Evolutionary conservation across 2,329 filamentous ascomycete genomes (phyloP).

Genomic region (Cytospora piceae): DNA sequence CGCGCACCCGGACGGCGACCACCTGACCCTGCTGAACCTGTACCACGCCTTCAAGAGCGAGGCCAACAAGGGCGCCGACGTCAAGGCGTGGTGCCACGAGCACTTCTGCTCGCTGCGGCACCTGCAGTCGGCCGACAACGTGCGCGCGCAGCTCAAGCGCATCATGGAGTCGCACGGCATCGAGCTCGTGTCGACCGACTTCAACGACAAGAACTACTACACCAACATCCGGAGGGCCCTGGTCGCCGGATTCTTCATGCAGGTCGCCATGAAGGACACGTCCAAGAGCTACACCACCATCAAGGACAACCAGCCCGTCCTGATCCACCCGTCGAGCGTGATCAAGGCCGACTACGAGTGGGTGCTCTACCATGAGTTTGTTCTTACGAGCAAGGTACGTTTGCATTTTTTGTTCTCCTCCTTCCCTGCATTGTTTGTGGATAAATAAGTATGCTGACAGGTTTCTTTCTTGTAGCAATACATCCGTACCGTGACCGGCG

Average conservation of each 20-base stretch:
- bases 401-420: not conserved
- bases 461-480: conserved; percentile 72
- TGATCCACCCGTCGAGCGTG: conserved; percentile 92
- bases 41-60: conserved; percentile 94
- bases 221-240: conserved; percentile 93
- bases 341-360: conserved; percentile 88
- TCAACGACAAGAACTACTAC: conserved; percentile 97
- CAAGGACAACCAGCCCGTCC: conserved; percentile 93
- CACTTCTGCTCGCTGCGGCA: conserved; percentile 92
- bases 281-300: conserved; percentile 94
- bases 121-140: conserved; percentile 90
- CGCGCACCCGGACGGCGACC: conserved; percentile 89
- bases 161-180: conserved; percentile 95
- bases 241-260: conserved; percentile 98
- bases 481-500: conserved; percentile 88
- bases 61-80: conserved; percentile 67
- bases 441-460: conserved; percentile 6
- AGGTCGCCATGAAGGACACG: conserved; percentile 92
- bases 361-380: conserved; percentile 98
- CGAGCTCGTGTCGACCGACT: conserved; percentile 84
- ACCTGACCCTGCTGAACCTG: conserved; percentile 93
- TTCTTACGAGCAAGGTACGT: conserved; percentile 70
- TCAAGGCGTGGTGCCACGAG: conserved; percentile 93
- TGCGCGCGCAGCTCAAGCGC: conserved; percentile 85
- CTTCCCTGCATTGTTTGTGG: too few species aligned